phyloP scores from a whole-genome alignment of 2,329 filamentous ascomycete species.

The Diplocarpon rosae region DNA sequence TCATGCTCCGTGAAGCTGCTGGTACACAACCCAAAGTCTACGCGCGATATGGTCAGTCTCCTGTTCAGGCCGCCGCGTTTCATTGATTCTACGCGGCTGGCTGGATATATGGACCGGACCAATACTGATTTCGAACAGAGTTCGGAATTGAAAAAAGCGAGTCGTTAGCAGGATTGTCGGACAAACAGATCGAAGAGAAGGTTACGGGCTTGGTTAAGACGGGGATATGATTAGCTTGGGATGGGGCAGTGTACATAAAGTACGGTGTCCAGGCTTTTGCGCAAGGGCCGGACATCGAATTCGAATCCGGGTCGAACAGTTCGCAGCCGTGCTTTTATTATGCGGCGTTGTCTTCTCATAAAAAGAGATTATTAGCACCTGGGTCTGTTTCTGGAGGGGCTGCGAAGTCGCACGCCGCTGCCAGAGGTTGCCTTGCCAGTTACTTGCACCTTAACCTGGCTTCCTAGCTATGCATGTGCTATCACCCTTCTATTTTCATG shows the following conservation, averaged over 20 bases:
- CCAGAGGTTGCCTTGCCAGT: too few relatives aligned
- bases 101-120: background rate
- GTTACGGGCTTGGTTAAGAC: conserved; percentile 51
- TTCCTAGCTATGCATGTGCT: too few relatives aligned
- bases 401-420: too few relatives aligned
- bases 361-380: too few relatives aligned
- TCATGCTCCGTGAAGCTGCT: conserved; percentile 85
- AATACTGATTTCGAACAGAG: conserved; percentile 32
- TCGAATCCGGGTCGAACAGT: too few relatives aligned
- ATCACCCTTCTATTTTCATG: too few relatives aligned
- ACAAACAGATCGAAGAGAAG: conserved; percentile 60
- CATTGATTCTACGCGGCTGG: background rate
- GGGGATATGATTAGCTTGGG: conserved; percentile 9
- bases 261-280: background rate
- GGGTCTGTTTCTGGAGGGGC: too few relatives aligned
- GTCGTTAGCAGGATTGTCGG: conserved; percentile 52
- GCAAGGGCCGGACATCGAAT: too few relatives aligned
- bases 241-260: conserved; percentile 3
- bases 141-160: conserved; percentile 59
- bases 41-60: conserved; percentile 73
- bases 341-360: too few relatives aligned
- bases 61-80: background rate
- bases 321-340: too few relatives aligned
- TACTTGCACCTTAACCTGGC: too few relatives aligned
- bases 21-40: conserved; percentile 79